Conservation (phyloP, 2,329 filamentous ascomycete species). For the Colletotrichum sansevieriae region DNA sequence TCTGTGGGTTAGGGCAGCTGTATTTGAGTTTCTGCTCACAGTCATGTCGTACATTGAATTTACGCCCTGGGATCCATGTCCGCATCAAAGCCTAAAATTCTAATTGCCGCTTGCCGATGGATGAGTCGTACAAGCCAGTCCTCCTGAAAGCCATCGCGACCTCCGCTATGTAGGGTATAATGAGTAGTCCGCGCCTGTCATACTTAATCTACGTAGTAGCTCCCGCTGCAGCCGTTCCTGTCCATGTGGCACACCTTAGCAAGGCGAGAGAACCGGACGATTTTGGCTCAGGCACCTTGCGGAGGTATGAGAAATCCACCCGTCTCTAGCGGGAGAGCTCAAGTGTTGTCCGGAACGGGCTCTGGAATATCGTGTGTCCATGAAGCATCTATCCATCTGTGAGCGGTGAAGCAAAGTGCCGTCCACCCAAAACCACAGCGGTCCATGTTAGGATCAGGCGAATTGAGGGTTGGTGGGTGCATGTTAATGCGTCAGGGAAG, state of each 20-base stretch:
- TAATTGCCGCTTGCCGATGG: slow-evolving; percentile 8
- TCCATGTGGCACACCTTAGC: slow-evolving; percentile 44
- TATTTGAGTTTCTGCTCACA: not conserved
- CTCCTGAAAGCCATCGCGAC: no score
- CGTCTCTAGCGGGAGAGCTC: not conserved
- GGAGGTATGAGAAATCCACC: not conserved
- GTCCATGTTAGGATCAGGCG: slow-evolving; percentile 10
- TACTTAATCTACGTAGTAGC: not conserved
- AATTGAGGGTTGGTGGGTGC: slow-evolving; percentile 11
- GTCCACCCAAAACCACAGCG: not conserved
- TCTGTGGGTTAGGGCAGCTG: slow-evolving; percentile 9
- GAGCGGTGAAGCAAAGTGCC: slow-evolving; percentile 12
- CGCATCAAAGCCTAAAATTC: not conserved
- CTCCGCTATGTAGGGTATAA: no score
- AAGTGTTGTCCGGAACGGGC: slow-evolving; percentile 3
- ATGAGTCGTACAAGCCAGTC: not conserved
- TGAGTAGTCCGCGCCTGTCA: not conserved
- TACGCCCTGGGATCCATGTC: slow-evolving; percentile 8
- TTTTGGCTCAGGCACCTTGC: slow-evolving; percentile 21
- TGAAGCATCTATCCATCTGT: slow-evolving; percentile 4
- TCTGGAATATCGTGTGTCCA: slow-evolving; percentile 34
- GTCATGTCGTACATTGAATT: slow-evolving; percentile 16
- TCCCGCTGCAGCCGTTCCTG: slow-evolving; percentile 32
- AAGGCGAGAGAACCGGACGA: slow-evolving; percentile 10
- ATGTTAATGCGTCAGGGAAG: slow-evolving; percentile 29